phyloP scores from a whole-genome alignment of 108 stramenopile genomes.

The Discostella pseudostelligera region DNA sequence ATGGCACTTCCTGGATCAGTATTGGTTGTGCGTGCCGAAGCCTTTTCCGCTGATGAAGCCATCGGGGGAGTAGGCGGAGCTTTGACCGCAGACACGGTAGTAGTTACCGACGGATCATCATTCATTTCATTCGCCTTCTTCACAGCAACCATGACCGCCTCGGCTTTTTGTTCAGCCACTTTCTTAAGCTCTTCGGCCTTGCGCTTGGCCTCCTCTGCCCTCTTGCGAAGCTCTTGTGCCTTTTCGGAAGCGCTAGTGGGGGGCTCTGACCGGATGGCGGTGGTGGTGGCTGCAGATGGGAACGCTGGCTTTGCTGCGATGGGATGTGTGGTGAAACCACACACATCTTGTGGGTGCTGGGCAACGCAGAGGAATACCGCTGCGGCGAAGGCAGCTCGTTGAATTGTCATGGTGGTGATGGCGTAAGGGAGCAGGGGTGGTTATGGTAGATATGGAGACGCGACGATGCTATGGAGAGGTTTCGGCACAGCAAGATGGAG shows the following conservation, averaged over 20 bases:
- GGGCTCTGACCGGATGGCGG: background rate
- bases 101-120: background rate
- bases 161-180: constrained; percentile 41
- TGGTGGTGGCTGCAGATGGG: constrained; percentile 7
- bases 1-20: constrained; percentile 24
- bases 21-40: constrained; percentile 14
- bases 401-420: constrained; percentile 22
- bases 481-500: no score
- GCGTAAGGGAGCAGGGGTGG: background rate
- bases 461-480: no score
- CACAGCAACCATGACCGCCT: constrained; percentile 38
- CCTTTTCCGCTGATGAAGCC: background rate
- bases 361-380: constrained; percentile 12
- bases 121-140: constrained; percentile 26
- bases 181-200: constrained; percentile 38
- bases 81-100: constrained; percentile 6
- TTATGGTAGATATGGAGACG: no score
- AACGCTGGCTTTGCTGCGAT: constrained; percentile 3
- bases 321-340: constrained; percentile 22
- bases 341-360: constrained; percentile 19
- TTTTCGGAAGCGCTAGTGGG: constrained; percentile 32
- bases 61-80: constrained; percentile 8
- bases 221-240: constrained; percentile 28
- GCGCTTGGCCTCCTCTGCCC: constrained; percentile 44
- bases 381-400: constrained; percentile 23